Evolutionary conservation across 495 filamentous ascomycete genomes (phyloP).

Genomic region (Daldinia bambusicola): DNA sequence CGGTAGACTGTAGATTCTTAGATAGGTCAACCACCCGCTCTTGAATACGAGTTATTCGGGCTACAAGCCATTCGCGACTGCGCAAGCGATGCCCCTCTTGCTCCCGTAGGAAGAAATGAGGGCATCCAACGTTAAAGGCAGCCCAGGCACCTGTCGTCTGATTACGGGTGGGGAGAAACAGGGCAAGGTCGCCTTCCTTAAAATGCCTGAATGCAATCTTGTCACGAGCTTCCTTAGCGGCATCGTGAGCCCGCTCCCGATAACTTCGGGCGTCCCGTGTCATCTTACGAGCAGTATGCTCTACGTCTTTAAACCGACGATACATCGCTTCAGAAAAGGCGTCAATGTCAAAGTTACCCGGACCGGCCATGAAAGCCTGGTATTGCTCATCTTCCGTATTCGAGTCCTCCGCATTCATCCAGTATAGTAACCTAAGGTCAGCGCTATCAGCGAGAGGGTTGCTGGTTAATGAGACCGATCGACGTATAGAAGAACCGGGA

Average conservation of each 20-base stretch:
- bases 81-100: conserved; percentile 87
- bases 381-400: conserved; percentile 78
- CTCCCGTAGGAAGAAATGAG: conserved; percentile 96
- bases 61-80: conserved; percentile 90
- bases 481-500: conserved; percentile 67
- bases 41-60: conserved; percentile 90
- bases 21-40: conserved; percentile 94
- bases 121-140: conserved; percentile 96
- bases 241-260: conserved; percentile 85
- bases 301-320: conserved; percentile 88
- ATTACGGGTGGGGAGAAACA: conserved; percentile 95
- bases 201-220: conserved; percentile 98
- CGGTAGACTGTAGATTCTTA: conserved; percentile 62
- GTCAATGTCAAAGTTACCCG: conserved; percentile 83
- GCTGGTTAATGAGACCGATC: conserved; percentile 56
- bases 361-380: conserved; percentile 70
- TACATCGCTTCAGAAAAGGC: conserved; percentile 82
- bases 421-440: conserved; percentile 76
- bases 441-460: conserved; percentile 57
- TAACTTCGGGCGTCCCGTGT: conserved; percentile 87
- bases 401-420: conserved; percentile 75
- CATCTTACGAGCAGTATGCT: conserved; percentile 88
- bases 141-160: conserved; percentile 96
- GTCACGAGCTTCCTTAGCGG: conserved; percentile 88
- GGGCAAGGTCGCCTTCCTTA: conserved; percentile 93